Conservation (phyloP, 1,139 yeast species). For the Meyerozyma guilliermondii region DNA sequence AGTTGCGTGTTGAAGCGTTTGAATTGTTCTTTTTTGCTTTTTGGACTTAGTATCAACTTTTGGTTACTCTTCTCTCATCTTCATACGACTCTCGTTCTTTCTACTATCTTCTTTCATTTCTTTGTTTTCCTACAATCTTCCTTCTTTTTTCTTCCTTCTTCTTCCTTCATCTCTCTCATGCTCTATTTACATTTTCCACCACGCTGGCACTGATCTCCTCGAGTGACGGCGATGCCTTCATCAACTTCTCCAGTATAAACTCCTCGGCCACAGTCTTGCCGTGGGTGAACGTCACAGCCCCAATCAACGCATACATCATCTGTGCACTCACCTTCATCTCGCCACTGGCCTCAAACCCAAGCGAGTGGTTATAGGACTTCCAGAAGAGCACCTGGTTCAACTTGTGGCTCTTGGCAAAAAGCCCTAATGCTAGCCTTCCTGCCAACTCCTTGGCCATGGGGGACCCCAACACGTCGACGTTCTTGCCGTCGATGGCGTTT, state of each 20-base stretch:
- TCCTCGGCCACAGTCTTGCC: constrained; percentile 57
- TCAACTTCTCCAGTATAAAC: constrained; percentile 48
- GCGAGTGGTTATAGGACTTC: constrained; percentile 54
- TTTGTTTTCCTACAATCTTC: background rate
- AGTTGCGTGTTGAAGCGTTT: too few species aligned
- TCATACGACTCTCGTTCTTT: background rate
- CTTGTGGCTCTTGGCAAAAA: constrained; percentile 45
- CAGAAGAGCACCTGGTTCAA: constrained; percentile 64
- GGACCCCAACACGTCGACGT: constrained; percentile 63
- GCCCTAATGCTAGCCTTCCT: constrained; percentile 47
- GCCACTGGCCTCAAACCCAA: constrained; percentile 51
- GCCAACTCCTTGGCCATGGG: constrained; percentile 46
- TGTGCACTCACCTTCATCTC: constrained; percentile 61
- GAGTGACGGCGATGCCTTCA: constrained; percentile 14
- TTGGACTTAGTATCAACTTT: too few species aligned
- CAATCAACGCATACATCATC: constrained; percentile 69
- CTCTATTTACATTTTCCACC: constrained; percentile 9
- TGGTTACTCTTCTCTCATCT: background rate
- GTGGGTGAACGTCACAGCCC: constrained; percentile 68
- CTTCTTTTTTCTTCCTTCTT: too few species aligned
- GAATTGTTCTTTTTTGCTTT: too few species aligned
- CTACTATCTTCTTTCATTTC: background rate
- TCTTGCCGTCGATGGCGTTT: constrained; percentile 46
- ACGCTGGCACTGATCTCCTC: constrained; percentile 19
- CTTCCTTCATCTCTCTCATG: background rate